Evolutionary conservation across 2,329 filamentous ascomycete genomes (phyloP), one percentile per base, ranked within the genome.

Genomic region (Xylaria sp.): DNA sequence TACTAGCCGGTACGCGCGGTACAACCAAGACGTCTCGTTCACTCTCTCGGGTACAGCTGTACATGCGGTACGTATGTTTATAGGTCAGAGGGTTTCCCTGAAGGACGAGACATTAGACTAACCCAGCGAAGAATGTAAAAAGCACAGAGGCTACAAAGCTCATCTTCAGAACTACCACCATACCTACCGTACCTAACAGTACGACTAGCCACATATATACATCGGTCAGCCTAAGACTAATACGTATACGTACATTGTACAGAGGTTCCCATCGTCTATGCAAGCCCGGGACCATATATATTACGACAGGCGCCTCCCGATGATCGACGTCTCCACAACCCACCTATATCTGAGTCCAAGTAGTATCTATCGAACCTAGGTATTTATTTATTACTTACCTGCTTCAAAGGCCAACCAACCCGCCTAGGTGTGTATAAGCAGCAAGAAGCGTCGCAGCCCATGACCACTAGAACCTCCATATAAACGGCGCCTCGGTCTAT

Each of bases 291-390:
- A 72, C 74, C 75, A 77, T 79, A 78, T 76, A 75, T 76, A 75
- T 75, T 72, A 77, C 74, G 69, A 76, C 73, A 75, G 75, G 72
- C 78, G 78, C 78, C 76, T 79, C 77, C 76, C 77, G 77, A 70
- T 73, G 78, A 79, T 79, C 78, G 73, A 78, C 77, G 75, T 78
- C 76, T 72, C 77, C 77, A 78, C 77, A 71, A 59, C 71, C 72
- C 72, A 69, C 64, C 66, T 68, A 63, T 66, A 63, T 68, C 65
- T 68, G 60, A 62, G 65, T 68, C 58, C 58, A 52, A 61, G 54
- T 60, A 61, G 62, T 58, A 63, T 60, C 46, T 67, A 64, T 66
- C 59, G 62, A 64, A 46, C 43, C 55, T 25, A 57, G 20, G 46
- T 48, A 55, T 25, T 41, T 63, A n/a, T 33, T 64, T 63, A 43